Evolutionary conservation across 78 protist species (phyloP), one percentile per base, ranked within the genome.

Genomic region (Dictyostelium citrinum): DNA sequence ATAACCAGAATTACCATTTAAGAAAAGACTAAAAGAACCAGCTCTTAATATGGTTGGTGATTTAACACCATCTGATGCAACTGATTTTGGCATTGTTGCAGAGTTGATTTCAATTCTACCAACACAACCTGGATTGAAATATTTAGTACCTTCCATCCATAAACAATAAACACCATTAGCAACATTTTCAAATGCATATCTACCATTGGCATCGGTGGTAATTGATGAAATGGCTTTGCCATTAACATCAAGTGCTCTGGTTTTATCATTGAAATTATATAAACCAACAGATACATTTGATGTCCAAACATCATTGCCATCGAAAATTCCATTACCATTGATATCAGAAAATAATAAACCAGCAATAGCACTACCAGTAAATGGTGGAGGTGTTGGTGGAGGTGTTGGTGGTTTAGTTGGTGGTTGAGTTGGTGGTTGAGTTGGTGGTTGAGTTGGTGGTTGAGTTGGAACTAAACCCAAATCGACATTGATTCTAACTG

Each of bases 391-490:
- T 22, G 72, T 64, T 64, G 72, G 72, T 64, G 72, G 37, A 10
- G 0, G 72, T 8, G 72, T 64, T 17, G 78, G 72, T 64, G 72
- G 37, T 64, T 9, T 35, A 24, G 72, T 64, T 27, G 72, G 45
- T 71, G 78, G 24, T 70, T 70, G 55, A 20, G 37, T 33, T 70
- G 74, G 80, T 31, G 72, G 90, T 46, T 41, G 77, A 78, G 90
- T 43, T 29, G 68, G 83, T 11, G 82, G 90, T 82, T 82, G 77
- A 31, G 71, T 51, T 12, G 76, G 49, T 77, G 82, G 67, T 45
- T 3, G 43, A n/a, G 82, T 45, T 45, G 27, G 16, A 20, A 29
- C 29, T 3, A n/a, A 5, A 24, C 11, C 86, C 75, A 35, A 71
- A 82, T 64, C 80, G 14, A 82, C 67, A 17, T 4, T 31, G 16